These are phyloP conservation scores for Durotheca rogersii DNA, from an alignment of 495 filamentous ascomycete genomes.

Conservation along the genomic window DNA sequence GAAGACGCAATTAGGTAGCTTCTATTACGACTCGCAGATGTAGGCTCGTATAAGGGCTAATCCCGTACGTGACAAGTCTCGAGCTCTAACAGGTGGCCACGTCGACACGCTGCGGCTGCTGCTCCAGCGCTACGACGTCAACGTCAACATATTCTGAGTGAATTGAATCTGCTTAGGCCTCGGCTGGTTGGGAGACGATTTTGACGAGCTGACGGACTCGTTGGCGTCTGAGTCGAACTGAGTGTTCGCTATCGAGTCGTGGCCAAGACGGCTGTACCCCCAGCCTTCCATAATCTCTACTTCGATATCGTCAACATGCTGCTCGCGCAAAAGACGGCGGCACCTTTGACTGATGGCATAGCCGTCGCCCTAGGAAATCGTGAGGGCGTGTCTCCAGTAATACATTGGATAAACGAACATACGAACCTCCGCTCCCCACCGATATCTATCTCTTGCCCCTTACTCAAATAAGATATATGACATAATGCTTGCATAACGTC, in stretches of 20 bases:
- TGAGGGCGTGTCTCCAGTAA: neutral
- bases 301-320: too few relatives aligned
- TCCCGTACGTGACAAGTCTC: too few relatives aligned
- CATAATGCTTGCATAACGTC: neutral
- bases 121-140: constrained; percentile 31
- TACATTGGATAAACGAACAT: neutral
- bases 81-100: constrained; percentile 32
- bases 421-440: neutral
- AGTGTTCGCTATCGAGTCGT: constrained; percentile 31
- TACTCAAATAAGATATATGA: neutral
- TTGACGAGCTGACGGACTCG: constrained; percentile 41
- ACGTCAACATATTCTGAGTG: constrained; percentile 46
- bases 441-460: neutral
- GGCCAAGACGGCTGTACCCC: constrained; percentile 30
- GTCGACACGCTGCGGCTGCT: constrained; percentile 32
- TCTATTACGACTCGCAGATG: too few relatives aligned
- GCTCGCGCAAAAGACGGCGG: too few relatives aligned
- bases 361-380: too few relatives aligned
- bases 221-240: constrained; percentile 49
- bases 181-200: constrained; percentile 42
- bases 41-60: too few relatives aligned
- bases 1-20: too few relatives aligned
- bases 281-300: too few relatives aligned
- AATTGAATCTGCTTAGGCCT: constrained; percentile 51
- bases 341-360: too few relatives aligned